Conservation (phyloP, 495 filamentous ascomycete species). For the Pyrenopolyporus hunteri region DNA sequence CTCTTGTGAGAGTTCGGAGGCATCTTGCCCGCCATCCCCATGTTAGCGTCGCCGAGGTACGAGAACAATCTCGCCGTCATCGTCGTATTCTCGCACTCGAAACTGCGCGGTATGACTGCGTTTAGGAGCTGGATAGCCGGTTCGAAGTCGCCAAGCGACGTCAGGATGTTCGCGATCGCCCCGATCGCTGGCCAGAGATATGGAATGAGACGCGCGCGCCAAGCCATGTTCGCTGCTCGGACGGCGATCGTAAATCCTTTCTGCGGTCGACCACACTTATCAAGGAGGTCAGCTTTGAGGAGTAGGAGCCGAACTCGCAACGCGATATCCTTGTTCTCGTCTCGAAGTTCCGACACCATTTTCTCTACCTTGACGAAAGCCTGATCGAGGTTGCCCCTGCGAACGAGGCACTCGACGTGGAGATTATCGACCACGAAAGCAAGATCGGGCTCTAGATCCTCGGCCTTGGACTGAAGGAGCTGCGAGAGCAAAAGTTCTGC, state of each 20-base stretch:
- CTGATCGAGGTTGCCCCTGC: conserved; percentile 63
- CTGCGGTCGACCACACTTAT: conserved; percentile 71
- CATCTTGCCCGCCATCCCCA: conserved; percentile 74
- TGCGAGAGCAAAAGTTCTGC: conserved; percentile 70
- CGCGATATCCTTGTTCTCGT: conserved; percentile 75
- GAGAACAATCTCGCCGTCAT: conserved; percentile 73
- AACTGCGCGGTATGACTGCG: conserved; percentile 78
- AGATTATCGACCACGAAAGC: conserved; percentile 70
- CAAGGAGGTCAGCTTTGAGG: conserved; percentile 76
- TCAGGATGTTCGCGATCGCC: conserved; percentile 70
- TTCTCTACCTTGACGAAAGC: conserved; percentile 74
- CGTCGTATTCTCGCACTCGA: conserved; percentile 73
- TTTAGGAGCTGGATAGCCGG: conserved; percentile 70
- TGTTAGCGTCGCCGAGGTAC: conserved; percentile 79
- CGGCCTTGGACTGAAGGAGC: conserved; percentile 54
- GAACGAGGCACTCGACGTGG: conserved; percentile 73
- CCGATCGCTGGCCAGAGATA: conserved; percentile 80
- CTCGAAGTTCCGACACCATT: conserved; percentile 66
- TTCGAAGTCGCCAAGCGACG: conserved; percentile 74
- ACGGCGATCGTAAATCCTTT: conserved; percentile 84
- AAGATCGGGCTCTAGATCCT: conserved; percentile 69
- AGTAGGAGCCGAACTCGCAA: conserved; percentile 77
- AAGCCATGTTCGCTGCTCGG: conserved; percentile 77
- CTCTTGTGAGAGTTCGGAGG: conserved; percentile 44
- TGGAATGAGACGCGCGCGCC: conserved; percentile 72